Conservation (phyloP, 768 basidiomycete species). For the Suillus tomentosus region DNA sequence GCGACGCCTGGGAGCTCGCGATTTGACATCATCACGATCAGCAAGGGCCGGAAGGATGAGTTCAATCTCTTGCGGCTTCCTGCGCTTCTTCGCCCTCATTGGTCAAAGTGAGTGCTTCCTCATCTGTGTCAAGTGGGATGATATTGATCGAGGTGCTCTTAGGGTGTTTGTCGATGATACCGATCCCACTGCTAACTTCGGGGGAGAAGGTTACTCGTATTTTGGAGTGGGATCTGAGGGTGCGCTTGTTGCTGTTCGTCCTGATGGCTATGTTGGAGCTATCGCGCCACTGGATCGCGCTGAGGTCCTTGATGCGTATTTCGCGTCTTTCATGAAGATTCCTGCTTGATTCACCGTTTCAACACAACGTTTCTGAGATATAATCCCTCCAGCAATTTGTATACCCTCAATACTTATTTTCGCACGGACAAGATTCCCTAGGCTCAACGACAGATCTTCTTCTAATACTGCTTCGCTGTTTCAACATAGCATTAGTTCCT, state of each 20-base stretch:
- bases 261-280: conserved; percentile 59
- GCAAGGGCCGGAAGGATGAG: conserved; percentile 33
- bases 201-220: conserved; percentile 56
- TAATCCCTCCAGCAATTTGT: too few species aligned
- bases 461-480: too few species aligned
- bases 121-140: background rate
- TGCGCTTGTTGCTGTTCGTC: conserved; percentile 32
- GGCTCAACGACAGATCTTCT: too few species aligned
- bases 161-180: conserved; percentile 65
- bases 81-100: conserved; percentile 36
- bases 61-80: conserved; percentile 35
- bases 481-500: too few species aligned
- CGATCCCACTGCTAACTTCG: conserved; percentile 43
- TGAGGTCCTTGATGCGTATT: conserved; percentile 46
- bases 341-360: too few species aligned
- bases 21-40: conserved; percentile 33
- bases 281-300: conserved; percentile 48
- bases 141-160: background rate
- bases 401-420: too few species aligned
- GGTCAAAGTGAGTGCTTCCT: conserved; percentile 40
- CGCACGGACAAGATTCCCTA: too few species aligned
- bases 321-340: conserved; percentile 39
- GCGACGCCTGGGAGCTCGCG: conserved; percentile 23
- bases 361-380: too few species aligned
- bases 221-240: conserved; percentile 45